These are phyloP conservation scores for Pterocarpus santalinus DNA, from an alignment of 306 rosid species.

Conservation along the genomic window DNA sequence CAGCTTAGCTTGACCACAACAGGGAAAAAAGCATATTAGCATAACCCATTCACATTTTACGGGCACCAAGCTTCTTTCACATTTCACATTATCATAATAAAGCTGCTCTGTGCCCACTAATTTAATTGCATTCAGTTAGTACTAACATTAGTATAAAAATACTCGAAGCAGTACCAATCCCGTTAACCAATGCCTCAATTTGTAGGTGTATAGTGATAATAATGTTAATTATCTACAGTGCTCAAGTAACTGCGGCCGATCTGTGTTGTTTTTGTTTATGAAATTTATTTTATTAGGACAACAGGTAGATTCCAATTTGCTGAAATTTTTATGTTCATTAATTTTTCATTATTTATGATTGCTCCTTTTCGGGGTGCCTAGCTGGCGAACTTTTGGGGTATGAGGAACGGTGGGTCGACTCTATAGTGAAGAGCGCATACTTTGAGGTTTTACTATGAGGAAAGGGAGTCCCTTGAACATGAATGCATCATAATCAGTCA, in stretches of 20 bases:
- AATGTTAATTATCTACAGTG: neutral
- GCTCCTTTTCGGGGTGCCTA: constrained; percentile 23
- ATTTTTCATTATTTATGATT: constrained; percentile 36
- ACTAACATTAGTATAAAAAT: neutral
- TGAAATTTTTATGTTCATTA: constrained; percentile 13
- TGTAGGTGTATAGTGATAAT: constrained; percentile 5
- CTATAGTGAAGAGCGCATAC: constrained; percentile 15
- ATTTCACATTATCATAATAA: neutral
- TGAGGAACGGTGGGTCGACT: constrained; percentile 20
- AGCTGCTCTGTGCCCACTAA: constrained; percentile 8
- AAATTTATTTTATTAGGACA: constrained; percentile 8
- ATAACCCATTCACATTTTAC: neutral
- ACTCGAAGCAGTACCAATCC: constrained; percentile 20
- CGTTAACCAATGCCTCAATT: constrained; percentile 19
- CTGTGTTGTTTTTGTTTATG: constrained; percentile 41
- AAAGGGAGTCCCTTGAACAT: constrained; percentile 40
- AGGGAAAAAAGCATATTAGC: constrained; percentile 11
- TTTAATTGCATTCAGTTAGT: constrained; percentile 33
- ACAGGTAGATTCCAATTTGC: neutral
- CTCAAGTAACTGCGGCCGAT: neutral
- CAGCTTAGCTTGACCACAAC: constrained; percentile 43
- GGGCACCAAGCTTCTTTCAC: constrained; percentile 3
- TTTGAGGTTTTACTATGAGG: neutral
- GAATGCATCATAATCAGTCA: constrained; percentile 50
- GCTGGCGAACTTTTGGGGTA: constrained; percentile 38